A percentile compares a stretch with the other conserved stretches of the same genome.
Conservation (phyloP, 441 rosid genomes). For the Jatropha podagrica region DNA sequence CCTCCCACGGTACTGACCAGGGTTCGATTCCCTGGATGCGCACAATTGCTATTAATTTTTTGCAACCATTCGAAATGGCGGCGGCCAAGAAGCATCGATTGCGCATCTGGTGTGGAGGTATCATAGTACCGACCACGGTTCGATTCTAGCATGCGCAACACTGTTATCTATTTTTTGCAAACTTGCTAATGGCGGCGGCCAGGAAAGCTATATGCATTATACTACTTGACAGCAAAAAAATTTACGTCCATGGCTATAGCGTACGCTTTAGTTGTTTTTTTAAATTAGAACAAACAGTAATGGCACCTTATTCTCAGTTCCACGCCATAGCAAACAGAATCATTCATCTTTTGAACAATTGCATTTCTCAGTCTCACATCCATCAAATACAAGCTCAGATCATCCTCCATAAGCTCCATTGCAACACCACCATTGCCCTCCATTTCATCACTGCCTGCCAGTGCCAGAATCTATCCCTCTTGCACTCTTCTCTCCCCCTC, state of each 20-base stretch:
- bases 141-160: conserved; percentile 77
- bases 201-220: too few species aligned
- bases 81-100: neutral
- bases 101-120: conserved; percentile 97
- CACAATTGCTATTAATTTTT: too few species aligned
- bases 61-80: too few species aligned
- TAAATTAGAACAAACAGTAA: neutral
- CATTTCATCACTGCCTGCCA: conserved; percentile 42
- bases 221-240: neutral
- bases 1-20: conserved; percentile 99
- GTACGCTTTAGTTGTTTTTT: too few species aligned
- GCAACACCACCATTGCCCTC: conserved; percentile 35
- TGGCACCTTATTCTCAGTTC: conserved; percentile 15
- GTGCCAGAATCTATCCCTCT: conserved; percentile 23
- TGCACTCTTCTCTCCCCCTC: conserved; percentile 29
- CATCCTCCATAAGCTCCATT: conserved; percentile 37
- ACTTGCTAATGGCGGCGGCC: too few species aligned
- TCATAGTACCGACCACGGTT: conserved; percentile 99
- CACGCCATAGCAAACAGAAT: conserved; percentile 24
- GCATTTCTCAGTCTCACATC: conserved; percentile 31
- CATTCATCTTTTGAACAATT: conserved; percentile 32
- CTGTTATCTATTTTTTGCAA: too few species aligned
- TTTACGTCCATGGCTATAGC: neutral
- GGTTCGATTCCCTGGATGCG: conserved; percentile 95
- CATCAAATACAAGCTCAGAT: conserved; percentile 49